These are phyloP conservation scores for Myxozyma neglecta DNA, from an alignment of 805 yeast species.

Conservation along the genomic window DNA sequence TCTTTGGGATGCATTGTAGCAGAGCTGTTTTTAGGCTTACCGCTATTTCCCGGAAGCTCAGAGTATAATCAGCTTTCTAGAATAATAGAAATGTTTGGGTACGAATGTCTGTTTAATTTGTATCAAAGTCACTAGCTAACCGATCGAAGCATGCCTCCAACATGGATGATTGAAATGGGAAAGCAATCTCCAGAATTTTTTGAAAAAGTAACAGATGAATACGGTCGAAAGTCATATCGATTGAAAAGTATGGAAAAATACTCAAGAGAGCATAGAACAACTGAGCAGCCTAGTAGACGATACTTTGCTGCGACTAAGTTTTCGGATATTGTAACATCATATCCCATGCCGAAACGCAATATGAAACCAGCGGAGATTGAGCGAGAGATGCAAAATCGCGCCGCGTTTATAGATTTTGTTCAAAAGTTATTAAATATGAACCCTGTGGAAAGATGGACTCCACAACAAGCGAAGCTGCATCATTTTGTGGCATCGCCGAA, in stretches of 20 bases:
- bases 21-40: slow-evolving; percentile 86
- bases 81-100: slow-evolving; percentile 76
- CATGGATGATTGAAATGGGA: slow-evolving; percentile 97
- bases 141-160: slow-evolving; percentile 58
- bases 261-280: slow-evolving; percentile 44
- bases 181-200: slow-evolving; percentile 73
- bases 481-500: slow-evolving; percentile 63
- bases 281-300: slow-evolving; percentile 79
- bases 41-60: slow-evolving; percentile 90
- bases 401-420: slow-evolving; percentile 72
- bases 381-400: slow-evolving; percentile 67
- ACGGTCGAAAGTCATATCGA: slow-evolving; percentile 42
- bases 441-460: slow-evolving; percentile 95
- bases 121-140: not conserved
- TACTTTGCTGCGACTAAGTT: slow-evolving; percentile 70
- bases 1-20: slow-evolving; percentile 91
- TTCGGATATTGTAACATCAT: slow-evolving; percentile 72
- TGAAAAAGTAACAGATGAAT: slow-evolving; percentile 47
- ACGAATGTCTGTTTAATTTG: slow-evolving; percentile 27
- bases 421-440: slow-evolving; percentile 75
- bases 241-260: slow-evolving; percentile 56
- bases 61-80: slow-evolving; percentile 88
- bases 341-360: slow-evolving; percentile 49
- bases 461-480: slow-evolving; percentile 89
- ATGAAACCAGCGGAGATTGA: slow-evolving; percentile 51